Conservation (phyloP, 106 monocot species). For the Phalaenopsis equestris region DNA sequence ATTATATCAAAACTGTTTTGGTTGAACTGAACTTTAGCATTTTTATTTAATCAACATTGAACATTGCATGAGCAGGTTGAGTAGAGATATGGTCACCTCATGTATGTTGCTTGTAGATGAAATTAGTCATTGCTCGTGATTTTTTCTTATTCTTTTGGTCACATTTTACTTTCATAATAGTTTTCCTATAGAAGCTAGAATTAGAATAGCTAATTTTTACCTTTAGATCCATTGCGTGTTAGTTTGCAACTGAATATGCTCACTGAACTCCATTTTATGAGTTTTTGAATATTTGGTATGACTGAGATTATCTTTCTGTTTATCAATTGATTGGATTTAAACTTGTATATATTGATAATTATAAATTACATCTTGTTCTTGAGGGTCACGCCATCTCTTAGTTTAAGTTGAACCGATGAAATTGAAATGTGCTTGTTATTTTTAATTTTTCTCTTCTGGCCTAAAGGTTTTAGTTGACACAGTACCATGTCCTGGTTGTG, state of each 20-base stretch:
- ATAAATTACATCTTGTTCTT: not conserved
- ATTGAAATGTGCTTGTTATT: conserved; percentile 1
- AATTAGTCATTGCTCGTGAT: no score
- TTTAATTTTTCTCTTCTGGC: not conserved
- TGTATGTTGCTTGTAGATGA: no score
- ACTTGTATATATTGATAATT: not conserved
- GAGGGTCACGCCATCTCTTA: not conserved
- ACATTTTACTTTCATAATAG: not conserved
- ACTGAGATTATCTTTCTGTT: not conserved
- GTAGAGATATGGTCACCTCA: no score
- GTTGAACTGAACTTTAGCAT: not conserved
- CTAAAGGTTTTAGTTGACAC: not conserved
- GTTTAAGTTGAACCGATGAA: not conserved
- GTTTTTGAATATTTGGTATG: not conserved
- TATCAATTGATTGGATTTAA: no score
- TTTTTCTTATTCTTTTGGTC: not conserved
- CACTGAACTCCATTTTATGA: not conserved
- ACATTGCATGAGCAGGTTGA: not conserved
- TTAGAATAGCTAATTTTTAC: not conserved
- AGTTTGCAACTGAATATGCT: not conserved
- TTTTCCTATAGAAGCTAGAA: not conserved
- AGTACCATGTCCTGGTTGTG: not conserved
- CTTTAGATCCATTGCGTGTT: not conserved
- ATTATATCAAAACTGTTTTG: not conserved
- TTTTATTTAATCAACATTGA: not conserved